A percentile compares a stretch with the other conserved stretches of the same genome.
These are phyloP conservation scores for Elaphomyces granulatus DNA, from an alignment of 495 filamentous ascomycete genomes.

Conservation along the genomic window DNA sequence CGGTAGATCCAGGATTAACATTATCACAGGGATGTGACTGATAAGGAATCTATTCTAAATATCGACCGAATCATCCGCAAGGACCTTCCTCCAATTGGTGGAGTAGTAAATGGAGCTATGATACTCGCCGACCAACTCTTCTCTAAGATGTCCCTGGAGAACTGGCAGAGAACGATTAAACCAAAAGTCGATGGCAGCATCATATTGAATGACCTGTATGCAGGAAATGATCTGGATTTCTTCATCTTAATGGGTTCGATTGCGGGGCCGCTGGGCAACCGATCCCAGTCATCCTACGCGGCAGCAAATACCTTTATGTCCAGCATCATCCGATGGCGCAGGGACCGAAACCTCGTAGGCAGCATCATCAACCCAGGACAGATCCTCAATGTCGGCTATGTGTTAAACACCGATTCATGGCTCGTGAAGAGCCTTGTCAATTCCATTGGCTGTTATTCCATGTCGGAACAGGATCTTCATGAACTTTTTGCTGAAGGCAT, in stretches of 20 bases:
- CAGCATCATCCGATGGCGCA: conserved; percentile 16
- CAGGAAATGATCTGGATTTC: neutral
- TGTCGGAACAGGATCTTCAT: conserved; percentile 18
- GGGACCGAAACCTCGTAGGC: conserved; percentile 14
- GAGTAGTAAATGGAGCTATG: neutral
- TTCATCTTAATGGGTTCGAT: neutral
- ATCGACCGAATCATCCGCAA: neutral
- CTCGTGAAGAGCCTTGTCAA: too few species aligned
- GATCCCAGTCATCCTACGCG: conserved; percentile 17
- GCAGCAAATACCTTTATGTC: conserved; percentile 40
- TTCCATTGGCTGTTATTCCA: too few species aligned
- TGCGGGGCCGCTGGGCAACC: neutral
- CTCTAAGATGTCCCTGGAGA: neutral
- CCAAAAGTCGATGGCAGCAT: neutral
- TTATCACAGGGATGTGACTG: neutral
- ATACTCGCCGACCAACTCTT: neutral
- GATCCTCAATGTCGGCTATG: conserved; percentile 31
- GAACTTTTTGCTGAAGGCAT: conserved; percentile 39
- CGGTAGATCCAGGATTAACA: neutral
- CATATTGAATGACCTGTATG: neutral
- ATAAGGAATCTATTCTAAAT: neutral
- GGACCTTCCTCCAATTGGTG: neutral
- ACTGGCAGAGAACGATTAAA: neutral
- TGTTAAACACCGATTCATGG: too few species aligned
- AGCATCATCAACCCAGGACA: conserved; percentile 32